Base-by-base conservation (phyloP, 331 rosid species). In the Quercus tomentella region DNA sequence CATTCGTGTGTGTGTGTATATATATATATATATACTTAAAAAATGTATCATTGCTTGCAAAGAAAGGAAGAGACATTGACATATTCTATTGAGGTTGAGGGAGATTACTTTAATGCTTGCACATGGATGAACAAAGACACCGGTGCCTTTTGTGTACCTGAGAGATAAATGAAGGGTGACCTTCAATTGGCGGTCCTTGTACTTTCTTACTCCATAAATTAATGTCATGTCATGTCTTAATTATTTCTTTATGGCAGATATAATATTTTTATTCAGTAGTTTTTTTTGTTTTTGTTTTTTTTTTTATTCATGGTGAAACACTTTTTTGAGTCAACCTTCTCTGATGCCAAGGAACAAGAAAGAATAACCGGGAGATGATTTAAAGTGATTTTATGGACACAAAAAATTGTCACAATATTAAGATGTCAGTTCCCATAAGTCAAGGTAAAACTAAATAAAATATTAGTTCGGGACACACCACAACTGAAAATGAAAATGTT, bases 81-180 rank as follows among this genome's bases (percentile, higher is more conserved):
- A 7, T 45, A 65, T 81, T 81, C 75, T 51, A 82, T 75, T 73
- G 73, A 85, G 60, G 82, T 63, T 18, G 60, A 26, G 57, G 72
- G 76, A 84, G 84, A 86, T 85, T 84, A 61, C 23, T 65, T 81
- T 41, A 69, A 70, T 82, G 68, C 71, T 82, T 22, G 86, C 85
- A 86, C 88, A 83, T 83, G 87, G 91, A 82, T 81, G 62, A 73
- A 73, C 69, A 66, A 73, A 88, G 78, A 28, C 31, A 15, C 57
- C 54, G 86, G 79, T 76, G 33, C 31, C 18, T 57, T 75, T 72
- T 66, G 84, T 80, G 35, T 87, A 54, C 58, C 26, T 70, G 52
- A 80, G 79, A 58, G 70, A 76, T 70, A 72, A 60, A 80, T 26
- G 76, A 69, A 55, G 55, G 84, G 43, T 67, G 82, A 41, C 57